phyloP scores from a whole-genome alignment of 345 rosid genomes.

The Lepidium sativum region DNA sequence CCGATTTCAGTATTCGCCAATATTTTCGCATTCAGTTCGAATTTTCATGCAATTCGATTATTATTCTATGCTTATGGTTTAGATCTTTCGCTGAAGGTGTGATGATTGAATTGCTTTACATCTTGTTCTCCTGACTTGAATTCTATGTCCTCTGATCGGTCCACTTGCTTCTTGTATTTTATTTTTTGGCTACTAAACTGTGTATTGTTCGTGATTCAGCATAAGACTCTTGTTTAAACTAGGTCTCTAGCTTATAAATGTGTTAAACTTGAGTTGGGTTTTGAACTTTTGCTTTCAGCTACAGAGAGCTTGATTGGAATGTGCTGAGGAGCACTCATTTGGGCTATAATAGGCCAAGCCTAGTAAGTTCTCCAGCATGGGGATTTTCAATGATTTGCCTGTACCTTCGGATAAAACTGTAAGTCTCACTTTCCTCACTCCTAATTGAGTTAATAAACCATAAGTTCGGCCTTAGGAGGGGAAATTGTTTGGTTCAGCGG shows the following conservation, averaged over 20 bases:
- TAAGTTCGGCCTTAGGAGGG: background rate
- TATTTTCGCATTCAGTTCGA: background rate
- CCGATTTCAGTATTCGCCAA: background rate
- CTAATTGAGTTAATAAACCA: background rate
- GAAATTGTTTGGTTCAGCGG: background rate
- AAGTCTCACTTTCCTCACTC: conserved; percentile 18
- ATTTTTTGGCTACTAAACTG: background rate
- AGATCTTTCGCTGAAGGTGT: conserved; percentile 14
- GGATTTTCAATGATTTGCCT: conserved; percentile 83
- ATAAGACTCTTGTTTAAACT: background rate
- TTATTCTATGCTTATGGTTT: background rate
- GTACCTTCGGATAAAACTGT: conserved; percentile 82
- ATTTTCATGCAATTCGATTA: conserved; percentile 9
- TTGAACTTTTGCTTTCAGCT: conserved; percentile 9
- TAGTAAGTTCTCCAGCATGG: conserved; percentile 42
- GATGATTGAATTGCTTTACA: conserved; percentile 11
- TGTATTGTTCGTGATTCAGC: background rate
- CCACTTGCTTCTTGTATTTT: background rate
- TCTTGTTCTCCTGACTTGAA: conserved; percentile 8
- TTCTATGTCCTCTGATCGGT: background rate
- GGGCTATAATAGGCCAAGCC: conserved; percentile 17
- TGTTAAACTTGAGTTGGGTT: conserved; percentile 3
- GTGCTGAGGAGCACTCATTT: conserved; percentile 17
- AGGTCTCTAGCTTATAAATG: background rate
- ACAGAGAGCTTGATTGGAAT: conserved; percentile 12